Conservation (phyloP, 2,329 filamentous ascomycete species). For the Septoria linicola region DNA sequence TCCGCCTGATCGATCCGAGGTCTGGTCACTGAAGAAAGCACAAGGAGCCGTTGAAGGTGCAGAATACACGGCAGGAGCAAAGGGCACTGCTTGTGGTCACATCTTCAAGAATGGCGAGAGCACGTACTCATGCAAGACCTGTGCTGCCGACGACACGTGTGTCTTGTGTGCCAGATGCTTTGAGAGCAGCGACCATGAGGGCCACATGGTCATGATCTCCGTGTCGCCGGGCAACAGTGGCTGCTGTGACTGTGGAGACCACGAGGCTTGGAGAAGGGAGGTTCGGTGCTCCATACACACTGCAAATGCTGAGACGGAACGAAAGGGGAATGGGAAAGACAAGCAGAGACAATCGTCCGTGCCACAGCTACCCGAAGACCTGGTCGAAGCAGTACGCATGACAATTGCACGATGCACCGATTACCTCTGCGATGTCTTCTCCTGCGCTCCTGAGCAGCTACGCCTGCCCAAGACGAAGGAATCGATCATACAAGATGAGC, state of each 20-base stretch:
- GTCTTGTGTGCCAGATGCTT: slow-evolving; percentile 93
- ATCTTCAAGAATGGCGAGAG: slow-evolving; percentile 95
- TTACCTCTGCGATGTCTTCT: slow-evolving; percentile 96
- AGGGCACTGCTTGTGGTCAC: slow-evolving; percentile 92
- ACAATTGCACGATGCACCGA: slow-evolving; percentile 84
- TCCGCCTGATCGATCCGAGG: slow-evolving; percentile 29
- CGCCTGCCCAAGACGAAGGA: slow-evolving; percentile 79
- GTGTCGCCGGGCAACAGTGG: slow-evolving; percentile 89
- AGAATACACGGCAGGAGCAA: slow-evolving; percentile 88
- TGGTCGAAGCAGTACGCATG: slow-evolving; percentile 74
- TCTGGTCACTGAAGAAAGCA: slow-evolving; percentile 76
- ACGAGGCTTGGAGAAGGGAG: slow-evolving; percentile 86
- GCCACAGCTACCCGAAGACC: slow-evolving; percentile 65
- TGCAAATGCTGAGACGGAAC: slow-evolving; percentile 28
- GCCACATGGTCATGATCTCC: slow-evolving; percentile 85
- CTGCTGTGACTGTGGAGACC: slow-evolving; percentile 95
- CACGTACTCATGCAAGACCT: slow-evolving; percentile 91
- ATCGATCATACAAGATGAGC: slow-evolving; percentile 78
- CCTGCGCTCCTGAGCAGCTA: slow-evolving; percentile 94
- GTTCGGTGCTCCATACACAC: slow-evolving; percentile 94
- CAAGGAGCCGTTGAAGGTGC: slow-evolving; percentile 92
- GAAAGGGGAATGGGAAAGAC: slow-evolving; percentile 56
- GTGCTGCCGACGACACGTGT: slow-evolving; percentile 91
- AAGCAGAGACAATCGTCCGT: slow-evolving; percentile 43
- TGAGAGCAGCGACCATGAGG: slow-evolving; percentile 90